These are phyloP conservation scores for Fusarium fujikuroi DNA, from an alignment of 2,329 filamentous ascomycete species.

Conservation along the genomic window DNA sequence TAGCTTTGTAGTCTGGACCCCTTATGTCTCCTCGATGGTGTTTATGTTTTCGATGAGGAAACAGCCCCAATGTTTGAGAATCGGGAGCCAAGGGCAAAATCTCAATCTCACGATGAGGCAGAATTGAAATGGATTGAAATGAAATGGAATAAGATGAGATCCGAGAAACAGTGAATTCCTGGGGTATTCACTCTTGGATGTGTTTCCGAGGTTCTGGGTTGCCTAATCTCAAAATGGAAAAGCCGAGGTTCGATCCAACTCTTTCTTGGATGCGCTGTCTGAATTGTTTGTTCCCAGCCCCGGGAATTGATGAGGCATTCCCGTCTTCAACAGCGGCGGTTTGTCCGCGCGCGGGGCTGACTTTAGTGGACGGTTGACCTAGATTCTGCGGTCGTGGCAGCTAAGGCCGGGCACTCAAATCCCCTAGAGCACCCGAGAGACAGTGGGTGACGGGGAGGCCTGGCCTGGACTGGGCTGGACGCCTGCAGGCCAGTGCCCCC, in stretches of 20 bases:
- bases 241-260: constrained; percentile 37
- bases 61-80: not conserved
- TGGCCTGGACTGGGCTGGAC: not conserved
- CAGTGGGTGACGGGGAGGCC: not conserved
- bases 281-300: not conserved
- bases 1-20: not conserved
- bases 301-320: not conserved
- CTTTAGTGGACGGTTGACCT: constrained; percentile 9
- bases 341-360: not conserved
- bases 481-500: not conserved
- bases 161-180: constrained; percentile 17
- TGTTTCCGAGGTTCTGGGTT: constrained; percentile 31
- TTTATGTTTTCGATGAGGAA: not conserved
- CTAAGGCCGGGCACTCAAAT: not conserved
- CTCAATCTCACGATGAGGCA: not conserved
- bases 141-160: constrained; percentile 14
- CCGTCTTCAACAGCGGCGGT: constrained; percentile 9
- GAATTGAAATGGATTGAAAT: not conserved
- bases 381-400: not conserved
- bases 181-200: not conserved
- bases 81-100: not conserved
- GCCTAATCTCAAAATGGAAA: constrained; percentile 18
- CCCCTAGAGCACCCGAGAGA: not conserved
- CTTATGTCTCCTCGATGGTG: not conserved
- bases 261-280: not conserved